These are phyloP conservation scores for Lophiostoma macrostomum DNA, from an alignment of 495 filamentous ascomycete species.

Conservation along the genomic window DNA sequence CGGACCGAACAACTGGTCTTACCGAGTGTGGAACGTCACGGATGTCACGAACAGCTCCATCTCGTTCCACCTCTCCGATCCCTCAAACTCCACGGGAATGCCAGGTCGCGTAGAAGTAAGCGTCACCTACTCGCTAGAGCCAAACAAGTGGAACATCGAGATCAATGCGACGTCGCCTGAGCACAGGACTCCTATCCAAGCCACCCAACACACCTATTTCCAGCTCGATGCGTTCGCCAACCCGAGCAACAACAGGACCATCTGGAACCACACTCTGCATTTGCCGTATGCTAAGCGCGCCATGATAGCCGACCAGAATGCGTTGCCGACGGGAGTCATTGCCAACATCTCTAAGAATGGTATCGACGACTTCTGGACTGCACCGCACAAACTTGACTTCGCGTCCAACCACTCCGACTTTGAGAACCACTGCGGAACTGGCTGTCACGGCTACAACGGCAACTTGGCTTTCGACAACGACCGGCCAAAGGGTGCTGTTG, in stretches of 20 bases:
- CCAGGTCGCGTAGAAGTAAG: conserved; percentile 23
- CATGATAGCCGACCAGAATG: conserved; percentile 20
- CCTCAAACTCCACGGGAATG: conserved; percentile 26
- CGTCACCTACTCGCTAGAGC: conserved; percentile 41
- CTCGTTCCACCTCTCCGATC: conserved; percentile 26
- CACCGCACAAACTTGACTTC: conserved; percentile 26
- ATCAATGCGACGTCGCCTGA: conserved; percentile 53
- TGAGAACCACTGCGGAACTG: conserved; percentile 25
- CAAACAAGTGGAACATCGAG: conserved; percentile 52
- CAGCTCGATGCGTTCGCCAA: conserved; percentile 37
- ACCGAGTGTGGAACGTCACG: conserved; percentile 25
- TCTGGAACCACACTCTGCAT: conserved; percentile 41
- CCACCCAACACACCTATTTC: conserved; percentile 27
- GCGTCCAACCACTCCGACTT: conserved; percentile 15
- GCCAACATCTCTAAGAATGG: conserved; percentile 11
- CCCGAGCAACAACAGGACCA: conserved; percentile 46
- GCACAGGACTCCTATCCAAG: conserved; percentile 43
- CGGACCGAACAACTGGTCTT: conserved; percentile 60
- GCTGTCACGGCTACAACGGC: conserved; percentile 31
- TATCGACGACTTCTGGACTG: conserved; percentile 33
- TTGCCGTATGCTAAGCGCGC: conserved; percentile 22
- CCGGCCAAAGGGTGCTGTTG: conserved; percentile 3
- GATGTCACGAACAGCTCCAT: conserved; percentile 25
- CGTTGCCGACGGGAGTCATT: conserved; percentile 28
- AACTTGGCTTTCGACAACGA: conserved; percentile 21